phyloP scores from a whole-genome alignment of 768 basidiomycete genomes.

The Lactifluus volemus region DNA sequence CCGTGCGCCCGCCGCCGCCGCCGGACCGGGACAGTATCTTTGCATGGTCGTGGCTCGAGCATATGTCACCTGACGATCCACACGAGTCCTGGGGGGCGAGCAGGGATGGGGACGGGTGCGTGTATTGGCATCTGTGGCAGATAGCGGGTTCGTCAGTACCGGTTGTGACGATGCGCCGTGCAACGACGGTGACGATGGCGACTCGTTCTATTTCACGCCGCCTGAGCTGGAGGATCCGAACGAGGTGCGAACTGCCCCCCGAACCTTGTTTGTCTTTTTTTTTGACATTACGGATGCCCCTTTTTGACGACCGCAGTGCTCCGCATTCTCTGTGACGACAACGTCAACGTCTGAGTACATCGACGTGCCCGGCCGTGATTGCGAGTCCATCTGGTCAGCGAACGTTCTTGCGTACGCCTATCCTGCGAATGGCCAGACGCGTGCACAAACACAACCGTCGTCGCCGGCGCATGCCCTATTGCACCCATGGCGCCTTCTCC shows the following conservation, averaged over 20 bases:
- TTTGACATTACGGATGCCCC: background rate
- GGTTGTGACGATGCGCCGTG: slow-evolving; percentile 3
- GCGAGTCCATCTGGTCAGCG: slow-evolving; percentile 12
- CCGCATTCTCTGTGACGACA: slow-evolving; percentile 30
- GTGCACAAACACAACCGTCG: slow-evolving; percentile 2
- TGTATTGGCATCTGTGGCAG: slow-evolving; percentile 2
- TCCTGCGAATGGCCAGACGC: background rate
- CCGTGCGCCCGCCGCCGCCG: slow-evolving; percentile 8
- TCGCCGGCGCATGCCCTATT: slow-evolving; percentile 24
- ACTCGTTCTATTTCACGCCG: slow-evolving; percentile 10
- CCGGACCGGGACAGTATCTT: slow-evolving; percentile 18
- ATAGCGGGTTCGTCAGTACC: slow-evolving; percentile 3
- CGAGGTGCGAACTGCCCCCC: slow-evolving; percentile 1
- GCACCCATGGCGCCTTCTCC: slow-evolving; percentile 10
- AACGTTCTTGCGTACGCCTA: slow-evolving; percentile 16
- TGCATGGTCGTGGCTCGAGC: slow-evolving; percentile 19
- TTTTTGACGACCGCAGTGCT: slow-evolving; percentile 20
- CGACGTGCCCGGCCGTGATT: slow-evolving; percentile 22
- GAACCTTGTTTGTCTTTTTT: background rate
- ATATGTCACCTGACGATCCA: slow-evolving; percentile 5
- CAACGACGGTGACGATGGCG: slow-evolving; percentile 2
- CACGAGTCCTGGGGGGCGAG: slow-evolving; percentile 9
- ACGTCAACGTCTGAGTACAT: slow-evolving; percentile 30
- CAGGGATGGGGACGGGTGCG: background rate
- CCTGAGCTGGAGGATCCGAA: slow-evolving; percentile 13